Percentiles rank a stretch among this genome's conserved stretches.
phyloP scores from a whole-genome alignment of 1,284 basidiomycete genomes.

The Sporisorium exsertum region DNA sequence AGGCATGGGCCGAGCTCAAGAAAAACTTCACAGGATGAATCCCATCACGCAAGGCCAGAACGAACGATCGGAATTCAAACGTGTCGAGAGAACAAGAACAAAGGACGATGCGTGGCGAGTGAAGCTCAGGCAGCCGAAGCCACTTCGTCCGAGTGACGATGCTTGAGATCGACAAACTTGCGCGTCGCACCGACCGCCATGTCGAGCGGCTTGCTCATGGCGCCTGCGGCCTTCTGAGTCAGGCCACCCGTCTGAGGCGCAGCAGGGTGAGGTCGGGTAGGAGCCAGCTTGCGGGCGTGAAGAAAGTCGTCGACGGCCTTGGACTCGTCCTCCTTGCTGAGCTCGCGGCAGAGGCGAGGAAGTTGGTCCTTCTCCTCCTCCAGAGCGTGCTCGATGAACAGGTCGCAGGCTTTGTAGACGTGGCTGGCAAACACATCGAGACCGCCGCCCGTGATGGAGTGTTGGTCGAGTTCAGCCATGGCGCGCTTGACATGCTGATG shows the following conservation, averaged over 20 bases:
- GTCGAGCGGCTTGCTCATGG: constrained; percentile 32
- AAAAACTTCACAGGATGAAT: constrained; percentile 20
- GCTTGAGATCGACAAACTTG: constrained; percentile 39
- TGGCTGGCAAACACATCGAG: constrained; percentile 31
- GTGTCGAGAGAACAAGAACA: too few species aligned
- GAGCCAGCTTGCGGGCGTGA: constrained; percentile 47
- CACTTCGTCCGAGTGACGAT: constrained; percentile 28
- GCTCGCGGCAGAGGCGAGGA: constrained; percentile 22
- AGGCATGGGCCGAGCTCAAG: constrained; percentile 40
- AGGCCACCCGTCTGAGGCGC: constrained; percentile 59
- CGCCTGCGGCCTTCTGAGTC: constrained; percentile 50
- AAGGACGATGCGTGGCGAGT: neutral
- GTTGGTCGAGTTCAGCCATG: constrained; percentile 43
- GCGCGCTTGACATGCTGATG: constrained; percentile 57
- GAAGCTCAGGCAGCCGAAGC: constrained; percentile 1
- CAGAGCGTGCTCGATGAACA: constrained; percentile 54
- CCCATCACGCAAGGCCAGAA: neutral
- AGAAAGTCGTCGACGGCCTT: constrained; percentile 52
- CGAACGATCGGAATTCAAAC: neutral
- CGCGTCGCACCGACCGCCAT: constrained; percentile 14
- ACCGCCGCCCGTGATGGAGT: constrained; percentile 25
- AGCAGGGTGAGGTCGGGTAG: constrained; percentile 57
- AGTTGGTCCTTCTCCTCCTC: constrained; percentile 51
- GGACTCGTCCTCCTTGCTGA: constrained; percentile 48
- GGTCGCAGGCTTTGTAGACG: constrained; percentile 43